Evolutionary conservation across 768 basidiomycete species (phyloP).

Genomic region (Amanita pallidorosea): DNA sequence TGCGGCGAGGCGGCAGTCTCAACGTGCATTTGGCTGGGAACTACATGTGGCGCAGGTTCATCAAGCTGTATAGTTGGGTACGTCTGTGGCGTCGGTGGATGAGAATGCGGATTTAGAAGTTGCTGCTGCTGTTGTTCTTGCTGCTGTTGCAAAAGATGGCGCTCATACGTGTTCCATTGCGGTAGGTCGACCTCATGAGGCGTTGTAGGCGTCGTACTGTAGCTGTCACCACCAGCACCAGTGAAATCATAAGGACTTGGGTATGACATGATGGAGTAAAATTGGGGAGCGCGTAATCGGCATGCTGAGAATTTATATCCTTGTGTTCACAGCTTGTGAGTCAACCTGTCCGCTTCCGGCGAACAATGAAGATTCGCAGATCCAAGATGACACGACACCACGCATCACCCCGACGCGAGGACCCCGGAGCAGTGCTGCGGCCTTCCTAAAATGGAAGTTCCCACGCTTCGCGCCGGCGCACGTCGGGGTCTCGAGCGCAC

Average conservation of each 20-base stretch:
- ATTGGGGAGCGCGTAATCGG: constrained; percentile 5
- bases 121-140: constrained; percentile 24
- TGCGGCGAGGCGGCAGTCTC: constrained; percentile 8
- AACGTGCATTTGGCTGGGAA: constrained; percentile 17
- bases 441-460: constrained; percentile 2
- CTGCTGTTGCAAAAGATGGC: constrained; percentile 28
- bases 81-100: constrained; percentile 16
- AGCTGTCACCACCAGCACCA: constrained; percentile 8
- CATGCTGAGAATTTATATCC: neutral
- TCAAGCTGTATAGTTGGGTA: constrained; percentile 20
- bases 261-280: constrained; percentile 22
- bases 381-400: neutral
- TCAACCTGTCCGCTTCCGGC: constrained; percentile 13
- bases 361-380: constrained; percentile 21
- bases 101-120: constrained; percentile 16
- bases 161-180: constrained; percentile 31
- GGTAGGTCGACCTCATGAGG: constrained; percentile 25
- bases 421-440: neutral
- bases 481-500: neutral
- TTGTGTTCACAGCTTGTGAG: neutral
- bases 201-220: constrained; percentile 29
- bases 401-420: neutral
- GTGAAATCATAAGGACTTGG: constrained; percentile 17
- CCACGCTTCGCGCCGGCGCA: neutral
- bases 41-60: constrained; percentile 16